phyloP scores from a whole-genome alignment of 352 stramenopile genomes.

The Blastocystis sp. region DNA sequence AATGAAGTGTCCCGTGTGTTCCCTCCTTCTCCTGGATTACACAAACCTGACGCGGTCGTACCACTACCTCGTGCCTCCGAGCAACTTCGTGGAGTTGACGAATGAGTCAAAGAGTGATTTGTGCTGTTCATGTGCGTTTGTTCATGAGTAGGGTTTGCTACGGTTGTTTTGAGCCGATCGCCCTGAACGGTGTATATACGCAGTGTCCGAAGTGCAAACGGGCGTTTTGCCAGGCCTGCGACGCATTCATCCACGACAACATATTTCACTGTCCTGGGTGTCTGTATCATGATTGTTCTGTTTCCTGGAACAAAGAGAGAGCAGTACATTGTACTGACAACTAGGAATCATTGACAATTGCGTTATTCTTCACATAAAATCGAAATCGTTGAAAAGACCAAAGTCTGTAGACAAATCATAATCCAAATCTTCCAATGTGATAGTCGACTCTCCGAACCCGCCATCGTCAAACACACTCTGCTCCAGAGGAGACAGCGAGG shows the following conservation, averaged over 20 bases:
- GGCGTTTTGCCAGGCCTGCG: constrained; percentile 50
- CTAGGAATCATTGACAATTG: constrained; percentile 30
- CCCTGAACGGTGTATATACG: constrained; percentile 10
- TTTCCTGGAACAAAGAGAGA: background rate
- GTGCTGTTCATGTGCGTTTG: background rate
- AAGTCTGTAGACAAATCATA: constrained; percentile 21
- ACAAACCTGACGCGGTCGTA: constrained; percentile 57
- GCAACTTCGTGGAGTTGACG: constrained; percentile 18
- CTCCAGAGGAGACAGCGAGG: no score
- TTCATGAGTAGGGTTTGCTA: constrained; percentile 33
- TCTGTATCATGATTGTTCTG: background rate
- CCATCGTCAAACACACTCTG: background rate
- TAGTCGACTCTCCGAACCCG: background rate
- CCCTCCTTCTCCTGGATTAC: constrained; percentile 45
- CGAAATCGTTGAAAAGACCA: constrained; percentile 59
- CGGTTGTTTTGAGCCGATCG: constrained; percentile 19
- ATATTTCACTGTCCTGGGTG: constrained; percentile 71
- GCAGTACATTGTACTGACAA: background rate
- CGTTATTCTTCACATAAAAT: constrained; percentile 58
- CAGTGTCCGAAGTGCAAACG: constrained; percentile 61
- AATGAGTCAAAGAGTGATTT: constrained; percentile 5
- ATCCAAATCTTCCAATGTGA: constrained; percentile 44
- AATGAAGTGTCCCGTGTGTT: constrained; percentile 46
- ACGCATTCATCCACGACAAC: constrained; percentile 49
- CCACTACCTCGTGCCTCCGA: constrained; percentile 40